Percentiles rank a stretch among this genome's conserved stretches.
Conservation (phyloP, 768 basidiomycete genomes). For the Boletus vinaceobasis region DNA sequence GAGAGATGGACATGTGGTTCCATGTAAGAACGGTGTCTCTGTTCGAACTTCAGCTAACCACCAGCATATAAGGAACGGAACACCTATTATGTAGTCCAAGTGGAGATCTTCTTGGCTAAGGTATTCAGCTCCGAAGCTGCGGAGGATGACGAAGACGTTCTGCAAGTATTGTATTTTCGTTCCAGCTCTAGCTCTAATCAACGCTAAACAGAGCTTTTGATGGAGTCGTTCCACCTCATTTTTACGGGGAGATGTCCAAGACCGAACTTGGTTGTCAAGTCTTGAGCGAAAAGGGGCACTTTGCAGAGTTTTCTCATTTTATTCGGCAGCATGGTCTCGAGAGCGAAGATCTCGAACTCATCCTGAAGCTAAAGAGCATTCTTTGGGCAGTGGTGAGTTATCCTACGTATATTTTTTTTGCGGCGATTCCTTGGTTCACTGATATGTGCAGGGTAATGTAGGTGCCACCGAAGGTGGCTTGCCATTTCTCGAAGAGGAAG, state of each 20-base stretch:
- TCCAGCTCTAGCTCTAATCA: not conserved
- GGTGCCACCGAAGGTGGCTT: constrained; percentile 88
- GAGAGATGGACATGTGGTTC: constrained; percentile 96
- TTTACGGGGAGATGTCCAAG: constrained; percentile 97
- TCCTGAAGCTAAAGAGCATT: constrained; percentile 89
- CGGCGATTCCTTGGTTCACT: not conserved
- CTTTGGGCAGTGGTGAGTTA: constrained; percentile 90
- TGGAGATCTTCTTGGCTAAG: constrained; percentile 87
- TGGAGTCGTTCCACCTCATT: constrained; percentile 88
- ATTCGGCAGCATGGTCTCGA: constrained; percentile 86
- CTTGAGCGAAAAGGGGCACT: constrained; percentile 86
- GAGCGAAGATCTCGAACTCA: constrained; percentile 75
- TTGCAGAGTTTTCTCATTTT: constrained; percentile 85
- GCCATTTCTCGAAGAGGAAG: constrained; percentile 94
- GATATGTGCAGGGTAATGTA: constrained; percentile 73
- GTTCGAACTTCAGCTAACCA: constrained; percentile 5
- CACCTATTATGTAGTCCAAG: constrained; percentile 86
- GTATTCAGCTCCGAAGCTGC: constrained; percentile 56
- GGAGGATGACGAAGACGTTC: constrained; percentile 65
- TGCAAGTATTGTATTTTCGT: constrained; percentile 36
- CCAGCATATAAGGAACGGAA: constrained; percentile 75
- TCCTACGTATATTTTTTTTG: not conserved
- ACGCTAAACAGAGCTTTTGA: constrained; percentile 60
- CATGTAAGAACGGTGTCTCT: constrained; percentile 51
- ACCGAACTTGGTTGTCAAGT: constrained; percentile 93